Base-by-base conservation (phyloP, 169 alveolate species). In the Eimeria maxima region DNA sequence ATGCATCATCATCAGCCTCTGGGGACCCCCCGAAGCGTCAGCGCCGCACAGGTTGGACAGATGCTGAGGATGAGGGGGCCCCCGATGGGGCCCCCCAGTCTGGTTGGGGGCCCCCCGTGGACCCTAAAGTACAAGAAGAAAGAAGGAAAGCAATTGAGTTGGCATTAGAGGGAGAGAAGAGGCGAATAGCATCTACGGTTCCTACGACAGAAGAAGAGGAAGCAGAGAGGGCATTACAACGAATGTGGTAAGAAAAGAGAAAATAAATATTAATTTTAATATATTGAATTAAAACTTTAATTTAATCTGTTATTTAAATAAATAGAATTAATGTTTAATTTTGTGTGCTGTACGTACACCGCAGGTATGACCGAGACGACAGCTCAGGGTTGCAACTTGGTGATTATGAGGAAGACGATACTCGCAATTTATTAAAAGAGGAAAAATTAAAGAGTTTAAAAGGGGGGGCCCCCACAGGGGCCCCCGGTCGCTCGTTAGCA, bases 341-440 rank as follows among this genome's bases (percentile, higher is more conserved):
- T 53, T 18, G 18, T 63, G 74, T 8, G 74, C 24, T 65, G 33
- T 65, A 65, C 42, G 42, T n/a, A 65, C 42, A 65, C 88, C 57
- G 18, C 53, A 87, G 96, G 96, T 95, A 95, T 67, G 96, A 95
- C 87, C 53, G 95, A 7, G 96, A 95, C 20, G 96, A 95, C 69
- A 55, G 63, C 81, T 38, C 87, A 7, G 92, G 94, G 42, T 20
- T 88, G 29, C 29, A 50, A 22, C 73, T 69, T 38, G 96, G 86
- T n/a, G 94, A 95, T 38, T 55, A 73, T 81, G 90, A 76, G n/a
- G 94, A 87, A 2, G 95, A 95, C 24, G 95, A 90, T 7, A 57
- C 38, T 47, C 73, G 33, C 47, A 71, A 60, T 44, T 57, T 55
- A n/a, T 71, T 14, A 33, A 27, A 83, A 24, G 96, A 95, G 33